phyloP scores from a whole-genome alignment of 352 stramenopile species.

The Globisporangium solare region DNA sequence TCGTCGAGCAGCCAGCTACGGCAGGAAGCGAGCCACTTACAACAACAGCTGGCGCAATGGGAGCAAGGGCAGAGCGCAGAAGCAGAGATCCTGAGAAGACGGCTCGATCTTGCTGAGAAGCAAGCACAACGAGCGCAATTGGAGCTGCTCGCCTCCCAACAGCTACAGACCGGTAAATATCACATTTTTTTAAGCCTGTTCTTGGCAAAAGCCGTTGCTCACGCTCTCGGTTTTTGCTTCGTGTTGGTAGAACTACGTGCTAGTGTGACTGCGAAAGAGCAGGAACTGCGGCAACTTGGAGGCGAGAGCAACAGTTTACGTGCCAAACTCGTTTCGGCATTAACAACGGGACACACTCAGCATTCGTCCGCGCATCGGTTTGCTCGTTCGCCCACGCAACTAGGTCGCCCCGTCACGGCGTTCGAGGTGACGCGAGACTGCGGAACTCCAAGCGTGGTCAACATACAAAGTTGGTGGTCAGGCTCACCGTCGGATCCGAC shows the following conservation, averaged over 20 bases:
- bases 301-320: not conserved
- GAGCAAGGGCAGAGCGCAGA: constrained; percentile 36
- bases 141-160: constrained; percentile 22
- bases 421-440: constrained; percentile 18
- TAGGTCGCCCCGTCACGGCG: constrained; percentile 20
- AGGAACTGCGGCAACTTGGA: not conserved
- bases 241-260: constrained; percentile 14
- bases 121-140: constrained; percentile 22
- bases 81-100: constrained; percentile 46
- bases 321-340: not conserved
- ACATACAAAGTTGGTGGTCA: constrained; percentile 62
- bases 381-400: constrained; percentile 7
- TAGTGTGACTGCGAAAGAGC: constrained; percentile 17
- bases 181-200: not conserved
- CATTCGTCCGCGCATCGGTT: constrained; percentile 7
- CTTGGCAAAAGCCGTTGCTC: not conserved
- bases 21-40: constrained; percentile 19
- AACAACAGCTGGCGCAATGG: constrained; percentile 13
- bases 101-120: constrained; percentile 22
- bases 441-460: constrained; percentile 14
- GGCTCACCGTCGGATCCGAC: constrained; percentile 11
- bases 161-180: constrained; percentile 15
- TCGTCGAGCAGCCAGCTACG: constrained; percentile 8
- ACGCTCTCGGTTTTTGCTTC: not conserved
- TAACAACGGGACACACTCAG: not conserved